Evolutionary conservation across 257 asterid genomes (phyloP), one percentile per base, ranked within the genome.

Genomic region (Nicotiana obtusifolia): DNA sequence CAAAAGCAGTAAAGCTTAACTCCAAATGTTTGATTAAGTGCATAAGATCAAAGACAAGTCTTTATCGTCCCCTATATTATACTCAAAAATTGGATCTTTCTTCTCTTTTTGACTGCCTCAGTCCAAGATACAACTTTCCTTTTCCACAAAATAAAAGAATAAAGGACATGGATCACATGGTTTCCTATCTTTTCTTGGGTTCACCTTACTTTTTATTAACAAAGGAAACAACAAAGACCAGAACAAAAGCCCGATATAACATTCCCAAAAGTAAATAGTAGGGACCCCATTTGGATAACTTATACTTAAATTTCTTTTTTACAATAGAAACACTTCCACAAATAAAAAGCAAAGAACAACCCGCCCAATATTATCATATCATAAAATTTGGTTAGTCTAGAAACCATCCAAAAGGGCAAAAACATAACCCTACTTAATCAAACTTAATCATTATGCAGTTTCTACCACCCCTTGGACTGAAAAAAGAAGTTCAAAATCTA

Each of bases 81-180:
- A 73, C 44, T 24, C 2, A 49, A 73, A 73, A 7, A 47, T 47
- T 49, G 24, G 24, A 73, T 15, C 11, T 8, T 31, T 56, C 81
- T 83, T 62, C 60, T 80, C 88, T 85, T 88, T 89, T 89, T 93
- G 91, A 93, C 95, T 83, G 84, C 80, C 83, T 64, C 67, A 91
- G 85, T 90, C 88, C 95, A 87, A 87, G 86, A 87, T 85, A 80
- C 78, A 64, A 83, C 93, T 84, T 90, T 81, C 78, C 84, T 76
- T 83, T 81, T 80, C 83, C 81, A 81, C 71, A 28, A 86, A 22
- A 28, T 66, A 81, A 71, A 56, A 62, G 60, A 80, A 84, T 28
- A 77, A 88, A 83, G 83, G 78, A 81, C 83, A 83, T 85, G 65
- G 64, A 83, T 87, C 94, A 90, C 92, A 89, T 92, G 96, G 87